Conservation (phyloP, 202 grass and related monocot species). For the Carex arenaria region DNA sequence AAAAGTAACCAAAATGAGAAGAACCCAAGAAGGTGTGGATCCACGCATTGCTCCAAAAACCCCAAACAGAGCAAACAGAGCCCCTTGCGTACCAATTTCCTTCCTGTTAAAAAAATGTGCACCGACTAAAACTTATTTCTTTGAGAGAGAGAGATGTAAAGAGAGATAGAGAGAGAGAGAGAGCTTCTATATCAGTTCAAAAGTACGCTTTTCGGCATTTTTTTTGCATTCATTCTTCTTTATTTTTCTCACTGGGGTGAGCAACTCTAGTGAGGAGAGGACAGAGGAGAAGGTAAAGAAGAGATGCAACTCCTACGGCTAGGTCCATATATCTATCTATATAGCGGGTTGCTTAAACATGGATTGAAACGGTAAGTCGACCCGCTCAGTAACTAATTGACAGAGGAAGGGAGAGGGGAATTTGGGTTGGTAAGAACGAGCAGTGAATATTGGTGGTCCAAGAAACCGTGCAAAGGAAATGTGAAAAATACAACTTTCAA, state of each 20-base stretch:
- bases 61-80: neutral
- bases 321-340: neutral
- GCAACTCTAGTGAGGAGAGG: neutral
- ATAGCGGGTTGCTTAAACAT: neutral
- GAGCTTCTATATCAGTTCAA: constrained; percentile 6
- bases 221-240: neutral
- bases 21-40: neutral
- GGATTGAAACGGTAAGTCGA: neutral
- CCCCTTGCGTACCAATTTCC: neutral
- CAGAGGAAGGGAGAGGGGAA: neutral
- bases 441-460: neutral
- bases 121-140: neutral
- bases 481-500: neutral
- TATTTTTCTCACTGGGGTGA: constrained; percentile 20
- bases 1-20: constrained; percentile 12
- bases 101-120: neutral
- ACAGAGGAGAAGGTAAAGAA: neutral
- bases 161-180: neutral
- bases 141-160: neutral
- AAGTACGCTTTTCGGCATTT: neutral
- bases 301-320: neutral
- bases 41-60: constrained; percentile 11
- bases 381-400: neutral
- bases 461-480: neutral
- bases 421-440: neutral